Evolutionary conservation across 371 early-diverging fungal genomes (phyloP), one percentile per base, ranked within the genome.

Genomic region (Dipsacomyces acuminosporus): DNA sequence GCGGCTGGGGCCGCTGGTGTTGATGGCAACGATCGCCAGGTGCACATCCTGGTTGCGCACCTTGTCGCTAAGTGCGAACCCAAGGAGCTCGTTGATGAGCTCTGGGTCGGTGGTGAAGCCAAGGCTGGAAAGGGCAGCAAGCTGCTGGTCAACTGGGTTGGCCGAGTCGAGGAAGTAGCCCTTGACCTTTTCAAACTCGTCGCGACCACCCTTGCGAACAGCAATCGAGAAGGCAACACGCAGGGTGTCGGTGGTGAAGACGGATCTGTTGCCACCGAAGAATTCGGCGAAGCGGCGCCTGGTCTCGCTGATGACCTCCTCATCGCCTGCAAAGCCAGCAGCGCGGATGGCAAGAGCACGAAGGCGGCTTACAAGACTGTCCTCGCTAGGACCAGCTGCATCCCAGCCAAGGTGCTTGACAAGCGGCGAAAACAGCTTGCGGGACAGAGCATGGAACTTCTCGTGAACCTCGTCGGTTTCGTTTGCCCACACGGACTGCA

Each of bases 11-110:
- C 45, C 54, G 24, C 48, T 33, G 14, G 50, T 42, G 42, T 23
- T 41, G 51, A 66, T 48, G 1, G 57, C 57, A 5, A 44, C 42
- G 35, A 66, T 61, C 14, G 62, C 67, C 78, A 72, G 55, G 56
- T 84, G 74, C 44, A 88, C 78, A 64, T 97, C 98, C 70, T 94
- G 94, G n/a, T 82, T 80, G 54, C 91, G 81, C 35, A 96, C 89
- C 9, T 82, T 78, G 11, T 78, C 74, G 74, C 86, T 78, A 51
- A 92, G 63, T 18, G 81, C 78, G 74, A 91, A 83, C 18, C 80
- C 76, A 15, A 74, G 56, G 30, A 70, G 55, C 41, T 64, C 63
- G 34, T 80, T 57, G 42, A 88, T 77, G 36, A 93, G 64, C 11
- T 76, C 82, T 1, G 77, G 55, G 48, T 84, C 80, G 57, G 78